Evolutionary conservation across 768 basidiomycete species (phyloP), one percentile per base, ranked within the genome.

Genomic region (Boletus bicolor): DNA sequence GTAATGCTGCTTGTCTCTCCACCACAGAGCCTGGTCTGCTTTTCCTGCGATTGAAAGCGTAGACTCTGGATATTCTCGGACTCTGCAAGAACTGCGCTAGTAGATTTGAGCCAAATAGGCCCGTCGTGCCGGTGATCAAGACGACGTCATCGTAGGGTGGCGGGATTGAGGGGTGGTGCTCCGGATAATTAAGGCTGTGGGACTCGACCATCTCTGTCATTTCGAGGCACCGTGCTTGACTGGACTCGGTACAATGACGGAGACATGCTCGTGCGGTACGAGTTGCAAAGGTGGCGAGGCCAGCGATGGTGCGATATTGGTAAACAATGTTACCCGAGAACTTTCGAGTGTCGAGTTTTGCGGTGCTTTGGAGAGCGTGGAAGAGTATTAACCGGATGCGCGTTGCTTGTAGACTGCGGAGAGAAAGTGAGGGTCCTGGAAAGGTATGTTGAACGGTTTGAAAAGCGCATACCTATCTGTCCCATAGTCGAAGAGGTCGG

Each of bases 341-440:
- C 46, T 62, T 57, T 21, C 58, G 55, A 1, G 56, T 63, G 32
- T 68, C 63, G 6, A 58, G 14, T 19, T 61, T 49, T 2, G 65
- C 60, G 0, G 68, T 60, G 8, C 57, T 53, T n/a, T 66, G 69
- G 5, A 79, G 58, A 14, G 70, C 68, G 2, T 67, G 68, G 10
- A 78, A 57, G 19, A 80, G 60, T 19, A 70, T 64, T 47, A 76
- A 73, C 4, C 76, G 73, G 30, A 78, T 75, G 63, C 72, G 74
- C 0, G 75, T 77, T 19, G 73, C 73, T 57, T 74, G 70, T 5
- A 78, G 46, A 51, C 79, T 80, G 46, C 0, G 9, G 11, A 51
- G 50, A 41, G 5, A 41, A 4, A 36, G 32, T 44, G 12, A 48
- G 15, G 1, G 10, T 19, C 39, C 12, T 15, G 21, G 12, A 36